Evolutionary conservation across 139 green algal genomes (phyloP).

Genomic region (Axilococcus clingmanii): DNA sequence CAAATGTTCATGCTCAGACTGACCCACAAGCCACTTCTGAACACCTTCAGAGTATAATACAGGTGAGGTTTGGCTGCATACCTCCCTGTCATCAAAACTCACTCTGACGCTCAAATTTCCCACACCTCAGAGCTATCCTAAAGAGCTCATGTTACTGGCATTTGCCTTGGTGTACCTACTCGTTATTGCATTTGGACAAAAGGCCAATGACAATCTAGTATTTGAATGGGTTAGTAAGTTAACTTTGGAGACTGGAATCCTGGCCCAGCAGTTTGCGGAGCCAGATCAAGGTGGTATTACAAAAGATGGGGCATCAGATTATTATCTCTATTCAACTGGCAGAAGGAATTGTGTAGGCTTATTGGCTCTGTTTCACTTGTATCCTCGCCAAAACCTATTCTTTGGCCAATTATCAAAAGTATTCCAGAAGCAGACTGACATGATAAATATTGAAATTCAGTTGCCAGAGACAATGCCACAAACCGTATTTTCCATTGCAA

Average conservation of each 20-base stretch:
- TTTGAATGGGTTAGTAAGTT: slow-evolving; percentile 9
- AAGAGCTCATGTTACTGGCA: too few relatives aligned
- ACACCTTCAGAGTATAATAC: too few relatives aligned
- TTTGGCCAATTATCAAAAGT: neutral
- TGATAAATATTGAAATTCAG: slow-evolving; percentile 24
- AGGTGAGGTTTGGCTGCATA: too few relatives aligned
- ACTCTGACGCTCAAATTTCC: too few relatives aligned
- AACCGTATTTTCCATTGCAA: slow-evolving; percentile 25
- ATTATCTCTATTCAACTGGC: slow-evolving; percentile 18
- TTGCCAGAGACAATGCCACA: slow-evolving; percentile 31
- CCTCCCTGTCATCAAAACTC: too few relatives aligned
- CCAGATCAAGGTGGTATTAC: slow-evolving; percentile 6
- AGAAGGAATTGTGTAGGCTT: slow-evolving; percentile 18
- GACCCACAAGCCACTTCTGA: too few relatives aligned
- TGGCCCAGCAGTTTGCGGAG: slow-evolving; percentile 20
- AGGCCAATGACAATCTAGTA: slow-evolving; percentile 15
- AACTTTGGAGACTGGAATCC: neutral
- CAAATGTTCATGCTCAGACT: too few relatives aligned
- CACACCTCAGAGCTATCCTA: too few relatives aligned
- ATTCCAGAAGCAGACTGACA: slow-evolving; percentile 6
- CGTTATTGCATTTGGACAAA: slow-evolving; percentile 9
- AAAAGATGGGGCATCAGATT: slow-evolving; percentile 4
- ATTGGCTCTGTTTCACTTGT: slow-evolving; percentile 12
- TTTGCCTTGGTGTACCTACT: slow-evolving; percentile 5
- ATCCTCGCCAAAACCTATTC: slow-evolving; percentile 19